A percentile compares a stretch with the other conserved stretches of the same genome.
These are phyloP conservation scores for Esteya vermicola DNA, from an alignment of 2,329 filamentous ascomycete species.

Conservation along the genomic window DNA sequence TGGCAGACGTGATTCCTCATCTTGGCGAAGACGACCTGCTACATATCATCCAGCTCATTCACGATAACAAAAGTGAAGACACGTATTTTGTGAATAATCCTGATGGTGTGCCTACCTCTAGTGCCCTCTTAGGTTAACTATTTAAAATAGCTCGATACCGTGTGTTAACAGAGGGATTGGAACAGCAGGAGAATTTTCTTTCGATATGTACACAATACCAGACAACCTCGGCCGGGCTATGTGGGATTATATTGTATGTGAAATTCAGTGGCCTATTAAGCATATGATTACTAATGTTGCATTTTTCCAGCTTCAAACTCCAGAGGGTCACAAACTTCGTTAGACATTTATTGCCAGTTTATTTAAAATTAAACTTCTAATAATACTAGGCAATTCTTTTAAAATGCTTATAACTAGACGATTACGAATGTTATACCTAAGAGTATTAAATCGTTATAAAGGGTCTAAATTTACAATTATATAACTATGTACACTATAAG, in stretches of 20 bases:
- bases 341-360: background rate
- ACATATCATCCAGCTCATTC: conserved; percentile 93
- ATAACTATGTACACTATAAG: no score
- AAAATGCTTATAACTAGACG: no score
- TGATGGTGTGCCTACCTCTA: conserved; percentile 47
- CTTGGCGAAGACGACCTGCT: conserved; percentile 86
- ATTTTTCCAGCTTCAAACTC: conserved; percentile 2
- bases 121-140: background rate
- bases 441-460: no score
- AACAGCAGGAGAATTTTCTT: conserved; percentile 85
- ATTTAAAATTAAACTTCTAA: no score
- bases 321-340: conserved; percentile 5
- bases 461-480: no score
- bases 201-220: conserved; percentile 94
- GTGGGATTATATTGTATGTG: conserved; percentile 65
- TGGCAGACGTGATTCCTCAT: conserved; percentile 81
- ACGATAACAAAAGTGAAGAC: conserved; percentile 87
- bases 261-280: no score
- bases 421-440: no score
- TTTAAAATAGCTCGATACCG: no score
- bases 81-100: conserved; percentile 97
- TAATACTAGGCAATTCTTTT: no score
- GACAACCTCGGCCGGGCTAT: conserved; percentile 82
- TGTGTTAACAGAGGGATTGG: background rate
- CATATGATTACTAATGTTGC: background rate